Percentiles rank a stretch among this genome's conserved stretches.
These are phyloP conservation scores for Cornus florida DNA, from an alignment of 148 eudicot species.

Conservation along the genomic window DNA sequence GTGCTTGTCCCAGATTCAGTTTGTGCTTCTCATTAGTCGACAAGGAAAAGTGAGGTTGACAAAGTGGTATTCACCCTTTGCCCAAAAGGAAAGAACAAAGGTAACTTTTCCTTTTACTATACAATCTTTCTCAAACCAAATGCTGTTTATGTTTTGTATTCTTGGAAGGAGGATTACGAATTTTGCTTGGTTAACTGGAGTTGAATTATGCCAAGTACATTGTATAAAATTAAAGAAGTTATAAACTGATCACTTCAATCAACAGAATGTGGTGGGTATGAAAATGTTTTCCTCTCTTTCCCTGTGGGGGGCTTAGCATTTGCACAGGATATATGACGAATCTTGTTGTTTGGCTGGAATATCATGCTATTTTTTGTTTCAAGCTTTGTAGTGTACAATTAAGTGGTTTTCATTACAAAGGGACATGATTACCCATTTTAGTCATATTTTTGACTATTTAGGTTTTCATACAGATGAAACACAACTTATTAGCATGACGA, in stretches of 20 bases:
- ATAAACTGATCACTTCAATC: neutral
- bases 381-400: slow-evolving; percentile 2
- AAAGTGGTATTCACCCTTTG: slow-evolving; percentile 91
- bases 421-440: neutral
- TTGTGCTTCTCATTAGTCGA: slow-evolving; percentile 81
- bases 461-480: neutral
- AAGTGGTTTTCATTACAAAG: neutral
- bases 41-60: slow-evolving; percentile 95
- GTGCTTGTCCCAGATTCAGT: slow-evolving; percentile 65
- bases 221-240: neutral
- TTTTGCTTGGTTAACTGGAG: neutral
- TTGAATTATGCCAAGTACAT: neutral
- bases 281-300: neutral
- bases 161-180: neutral
- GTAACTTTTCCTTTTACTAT: slow-evolving; percentile 28
- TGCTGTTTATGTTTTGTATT: neutral
- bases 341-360: neutral
- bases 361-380: neutral
- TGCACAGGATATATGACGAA: neutral
- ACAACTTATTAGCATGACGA: neutral
- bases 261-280: neutral
- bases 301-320: neutral
- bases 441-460: neutral
- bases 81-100: slow-evolving; percentile 86
- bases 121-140: neutral